phyloP scores from a whole-genome alignment of 2,329 filamentous ascomycete species.

The Pseudogymnoascus sp. region DNA sequence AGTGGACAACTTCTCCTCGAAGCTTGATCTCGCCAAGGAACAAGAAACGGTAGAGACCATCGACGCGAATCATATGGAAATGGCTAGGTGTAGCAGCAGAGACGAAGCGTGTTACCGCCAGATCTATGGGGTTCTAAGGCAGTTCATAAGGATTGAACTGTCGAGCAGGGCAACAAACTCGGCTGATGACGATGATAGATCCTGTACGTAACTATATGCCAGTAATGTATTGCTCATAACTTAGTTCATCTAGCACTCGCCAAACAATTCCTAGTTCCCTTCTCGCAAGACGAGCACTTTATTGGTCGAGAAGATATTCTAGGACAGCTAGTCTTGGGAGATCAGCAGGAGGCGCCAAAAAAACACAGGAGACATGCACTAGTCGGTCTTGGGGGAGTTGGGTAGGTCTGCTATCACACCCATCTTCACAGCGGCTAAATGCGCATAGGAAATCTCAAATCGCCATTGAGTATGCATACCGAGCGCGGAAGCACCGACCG shows the following conservation, averaged over 20 bases:
- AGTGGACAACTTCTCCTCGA: not conserved
- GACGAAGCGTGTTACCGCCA: constrained; percentile 24
- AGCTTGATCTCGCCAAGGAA: not conserved
- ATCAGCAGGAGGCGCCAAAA: not conserved
- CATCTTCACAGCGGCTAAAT: not conserved
- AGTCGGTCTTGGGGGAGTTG: constrained; percentile 17
- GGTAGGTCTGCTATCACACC: not conserved
- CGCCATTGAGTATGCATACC: constrained; percentile 18
- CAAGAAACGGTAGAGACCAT: not conserved
- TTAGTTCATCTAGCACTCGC: not conserved
- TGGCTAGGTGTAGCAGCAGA: constrained; percentile 33
- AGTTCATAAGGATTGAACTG: too few relatives aligned
- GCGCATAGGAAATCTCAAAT: constrained; percentile 20
- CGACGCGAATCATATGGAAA: constrained; percentile 28
- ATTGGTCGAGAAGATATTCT: constrained; percentile 3
- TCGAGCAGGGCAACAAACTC: too few relatives aligned
- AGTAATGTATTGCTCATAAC: not conserved
- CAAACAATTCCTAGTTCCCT: constrained; percentile 2
- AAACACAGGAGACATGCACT: constrained; percentile 11
- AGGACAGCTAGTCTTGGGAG: not conserved
- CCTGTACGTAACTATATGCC: not conserved
- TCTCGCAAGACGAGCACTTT: not conserved
- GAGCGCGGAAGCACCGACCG: constrained; percentile 6
- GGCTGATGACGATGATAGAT: not conserved
- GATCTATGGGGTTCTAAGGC: constrained; percentile 9